Evolutionary conservation across 116 monocot species (phyloP).

Genomic region (Papilionanthe hybrid): DNA sequence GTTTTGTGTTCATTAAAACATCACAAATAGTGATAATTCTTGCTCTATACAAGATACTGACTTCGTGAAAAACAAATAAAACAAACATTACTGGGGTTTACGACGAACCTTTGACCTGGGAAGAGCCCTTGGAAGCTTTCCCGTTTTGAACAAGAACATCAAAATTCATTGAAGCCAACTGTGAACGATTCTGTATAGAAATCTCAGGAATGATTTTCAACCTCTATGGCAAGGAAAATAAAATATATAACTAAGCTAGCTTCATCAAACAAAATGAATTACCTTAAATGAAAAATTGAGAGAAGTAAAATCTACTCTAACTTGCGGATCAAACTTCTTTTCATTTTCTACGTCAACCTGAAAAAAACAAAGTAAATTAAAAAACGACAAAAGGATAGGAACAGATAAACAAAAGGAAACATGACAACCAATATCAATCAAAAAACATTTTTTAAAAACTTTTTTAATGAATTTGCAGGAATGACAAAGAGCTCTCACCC

Average conservation of each 20-base stretch:
- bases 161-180: slow-evolving; percentile 65
- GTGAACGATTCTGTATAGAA: slow-evolving; percentile 55
- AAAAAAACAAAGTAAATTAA: background rate
- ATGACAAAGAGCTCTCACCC: background rate
- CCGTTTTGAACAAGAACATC: slow-evolving; percentile 58
- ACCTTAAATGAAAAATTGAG: slow-evolving; percentile 84
- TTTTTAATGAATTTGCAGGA: background rate
- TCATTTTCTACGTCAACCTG: slow-evolving; percentile 32
- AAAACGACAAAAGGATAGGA: background rate
- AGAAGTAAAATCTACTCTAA: slow-evolving; percentile 46
- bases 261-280: background rate
- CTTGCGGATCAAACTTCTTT: slow-evolving; percentile 23
- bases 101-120: slow-evolving; percentile 19
- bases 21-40: background rate
- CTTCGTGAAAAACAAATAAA: background rate
- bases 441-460: background rate
- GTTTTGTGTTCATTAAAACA: background rate
- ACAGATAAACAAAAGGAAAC: background rate
- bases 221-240: background rate
- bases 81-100: background rate
- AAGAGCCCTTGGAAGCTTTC: slow-evolving; percentile 39
- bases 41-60: background rate
- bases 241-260: background rate
- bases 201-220: background rate
- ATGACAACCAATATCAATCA: background rate